These are phyloP conservation scores for Scytalidium sp. DNA, from an alignment of 2,329 filamentous ascomycete genomes.

Conservation along the genomic window DNA sequence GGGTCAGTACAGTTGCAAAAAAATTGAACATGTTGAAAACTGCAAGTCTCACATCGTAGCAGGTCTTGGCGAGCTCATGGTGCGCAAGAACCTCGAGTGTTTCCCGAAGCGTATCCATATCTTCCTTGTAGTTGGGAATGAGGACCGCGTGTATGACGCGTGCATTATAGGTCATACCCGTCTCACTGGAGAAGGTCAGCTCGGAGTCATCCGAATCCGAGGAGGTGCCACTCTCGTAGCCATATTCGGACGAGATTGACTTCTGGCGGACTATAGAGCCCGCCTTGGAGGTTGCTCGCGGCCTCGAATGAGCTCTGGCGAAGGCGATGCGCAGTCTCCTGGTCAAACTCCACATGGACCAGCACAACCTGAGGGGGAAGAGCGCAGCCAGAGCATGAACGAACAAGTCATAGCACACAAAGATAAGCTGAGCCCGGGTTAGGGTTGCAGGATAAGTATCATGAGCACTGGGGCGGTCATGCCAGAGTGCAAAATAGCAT, in stretches of 20 bases:
- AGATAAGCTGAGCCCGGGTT: conserved; percentile 31
- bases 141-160: conserved; percentile 62
- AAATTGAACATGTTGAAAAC: neutral
- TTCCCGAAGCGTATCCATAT: conserved; percentile 63
- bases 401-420: conserved; percentile 63
- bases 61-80: conserved; percentile 59
- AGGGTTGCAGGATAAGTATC: neutral
- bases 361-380: conserved; percentile 62
- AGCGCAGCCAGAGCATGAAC: conserved; percentile 62
- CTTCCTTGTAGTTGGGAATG: conserved; percentile 73
- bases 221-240: conserved; percentile 51
- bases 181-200: conserved; percentile 48
- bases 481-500: conserved; percentile 11
- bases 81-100: conserved; percentile 67
- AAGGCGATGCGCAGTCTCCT: conserved; percentile 35
- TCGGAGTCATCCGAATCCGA: conserved; percentile 16
- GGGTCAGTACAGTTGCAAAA: neutral
- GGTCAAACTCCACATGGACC: conserved; percentile 57
- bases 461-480: conserved; percentile 3
- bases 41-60: conserved; percentile 65
- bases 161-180: conserved; percentile 37
- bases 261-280: conserved; percentile 22
- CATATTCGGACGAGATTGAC: conserved; percentile 53
- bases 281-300: conserved; percentile 45
- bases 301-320: conserved; percentile 30